Conservation (phyloP, 805 yeast genomes). For the Hanseniaspora meyeri region DNA sequence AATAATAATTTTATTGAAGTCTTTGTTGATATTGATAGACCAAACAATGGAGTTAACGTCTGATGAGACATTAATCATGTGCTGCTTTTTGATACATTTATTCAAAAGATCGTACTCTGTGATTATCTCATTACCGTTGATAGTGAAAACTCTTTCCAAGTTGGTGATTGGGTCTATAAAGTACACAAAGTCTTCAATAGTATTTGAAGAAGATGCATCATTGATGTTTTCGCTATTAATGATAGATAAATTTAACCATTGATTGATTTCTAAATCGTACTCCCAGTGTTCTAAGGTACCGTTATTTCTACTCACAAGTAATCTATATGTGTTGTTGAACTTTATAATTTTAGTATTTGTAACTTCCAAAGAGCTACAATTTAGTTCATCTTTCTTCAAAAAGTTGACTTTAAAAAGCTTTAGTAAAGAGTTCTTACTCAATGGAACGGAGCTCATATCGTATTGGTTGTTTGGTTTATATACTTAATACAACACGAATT, state of each 20-base stretch:
- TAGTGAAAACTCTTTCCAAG: conserved; percentile 68
- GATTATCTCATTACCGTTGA: conserved; percentile 82
- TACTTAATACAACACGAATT: neutral
- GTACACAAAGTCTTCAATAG: conserved; percentile 89
- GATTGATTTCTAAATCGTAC: neutral
- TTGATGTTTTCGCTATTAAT: conserved; percentile 56
- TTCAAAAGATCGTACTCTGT: conserved; percentile 85
- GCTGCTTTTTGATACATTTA: conserved; percentile 61
- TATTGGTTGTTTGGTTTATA: neutral
- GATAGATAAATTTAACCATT: conserved; percentile 27
- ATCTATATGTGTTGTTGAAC: conserved; percentile 26
- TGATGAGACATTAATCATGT: conserved; percentile 67
- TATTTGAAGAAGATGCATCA: conserved; percentile 73
- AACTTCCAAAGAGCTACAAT: conserved; percentile 9
- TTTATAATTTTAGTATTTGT: conserved; percentile 10
- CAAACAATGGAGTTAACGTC: conserved; percentile 46
- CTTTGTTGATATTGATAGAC: conserved; percentile 61
- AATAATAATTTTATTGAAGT: conserved; percentile 56
- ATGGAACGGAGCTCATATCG: neutral
- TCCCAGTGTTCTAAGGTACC: conserved; percentile 65
- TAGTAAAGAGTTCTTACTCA: neutral
- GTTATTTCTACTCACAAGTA: conserved; percentile 86
- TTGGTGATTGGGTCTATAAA: conserved; percentile 33
- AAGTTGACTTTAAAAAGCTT: conserved; percentile 9
- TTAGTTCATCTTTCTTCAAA: conserved; percentile 3